Conservation (phyloP, 495 filamentous ascomycete species). For the Penicillium psychrofluorescens region DNA sequence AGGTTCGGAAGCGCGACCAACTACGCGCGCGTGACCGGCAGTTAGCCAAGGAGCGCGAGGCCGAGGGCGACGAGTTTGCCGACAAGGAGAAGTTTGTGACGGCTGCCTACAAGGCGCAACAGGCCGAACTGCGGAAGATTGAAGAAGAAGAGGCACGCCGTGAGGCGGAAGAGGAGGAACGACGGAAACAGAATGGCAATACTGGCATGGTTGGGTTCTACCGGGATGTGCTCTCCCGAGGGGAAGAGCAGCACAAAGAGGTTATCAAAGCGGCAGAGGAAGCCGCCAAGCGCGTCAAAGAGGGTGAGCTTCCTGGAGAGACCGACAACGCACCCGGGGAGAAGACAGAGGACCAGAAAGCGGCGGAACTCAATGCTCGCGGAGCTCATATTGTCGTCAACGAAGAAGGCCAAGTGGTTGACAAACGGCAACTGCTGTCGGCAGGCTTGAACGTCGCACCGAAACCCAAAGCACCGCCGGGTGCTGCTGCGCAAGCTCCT, state of each 20-base stretch:
- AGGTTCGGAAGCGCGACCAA: constrained; percentile 81
- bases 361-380: constrained; percentile 61
- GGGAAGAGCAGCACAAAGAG: constrained; percentile 67
- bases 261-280: constrained; percentile 63
- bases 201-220: constrained; percentile 85
- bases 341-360: constrained; percentile 65
- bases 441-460: constrained; percentile 80
- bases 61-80: constrained; percentile 86
- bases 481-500: constrained; percentile 23
- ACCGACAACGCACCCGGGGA: constrained; percentile 34
- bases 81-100: constrained; percentile 98
- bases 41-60: constrained; percentile 79
- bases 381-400: constrained; percentile 71
- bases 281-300: constrained; percentile 45
- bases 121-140: constrained; percentile 68
- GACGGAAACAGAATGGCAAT: constrained; percentile 49
- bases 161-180: constrained; percentile 63
- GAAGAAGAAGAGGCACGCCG: constrained; percentile 73
- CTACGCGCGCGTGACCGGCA: constrained; percentile 81
- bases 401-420: constrained; percentile 89
- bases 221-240: constrained; percentile 68
- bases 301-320: constrained; percentile 23
- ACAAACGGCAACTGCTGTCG: constrained; percentile 82
- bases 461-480: constrained; percentile 44
- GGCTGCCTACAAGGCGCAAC: constrained; percentile 88